Evolutionary conservation across 2,329 filamentous ascomycete genomes (phyloP), one percentile per base, ranked within the genome.

Genomic region (Harringtonia lauricola): DNA sequence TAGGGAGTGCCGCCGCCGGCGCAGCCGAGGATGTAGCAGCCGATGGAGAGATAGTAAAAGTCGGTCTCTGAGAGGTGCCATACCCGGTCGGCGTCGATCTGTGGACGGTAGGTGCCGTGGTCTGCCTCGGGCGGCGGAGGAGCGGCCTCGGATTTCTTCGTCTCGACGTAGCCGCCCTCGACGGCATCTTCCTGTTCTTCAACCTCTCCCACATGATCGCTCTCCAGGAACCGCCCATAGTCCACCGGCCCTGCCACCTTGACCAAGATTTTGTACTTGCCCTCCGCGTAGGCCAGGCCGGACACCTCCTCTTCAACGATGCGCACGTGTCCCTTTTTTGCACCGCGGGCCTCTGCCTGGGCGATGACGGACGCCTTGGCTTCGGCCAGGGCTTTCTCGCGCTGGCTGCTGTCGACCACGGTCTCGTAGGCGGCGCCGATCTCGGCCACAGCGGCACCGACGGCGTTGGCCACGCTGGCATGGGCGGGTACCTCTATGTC

Each of bases 391-490:
- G 63, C 62, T 12, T 64, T 58, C 1, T 67, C 51, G 18, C 59
- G 51, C 1, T 57, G 57, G 5, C 63, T 57, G 48, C 60, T 61
- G 1, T 55, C 56, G 42, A 67, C 68, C 17, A 73, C 64, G 0
- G 64, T 67, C 47, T 74, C 71, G 10, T 71, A 61, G 0, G 70
- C 64, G 2, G 70, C 68, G 47, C 72, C 77, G 2, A 81, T 74
- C 36, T 73, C 62, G 2, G 76, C 74, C 43, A 76, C 77, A 1
- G 77, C 77, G 10, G 77, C 78, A 2, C 78, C 78, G 10, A 82
- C 76, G 0, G 78, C 78, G 52, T 82, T 82, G 8, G 78, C 78
- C 2, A 81, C 74, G 6, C 68, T 70, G 4, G 74, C 71, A 61
- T 67, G 76, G 34, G 67, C 59, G 0, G 75, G 74, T 47, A 72